Evolutionary conservation across 2,329 filamentous ascomycete species (phyloP), one percentile per base, ranked within the genome.

Genomic region (Arthrocladium fulminans): DNA sequence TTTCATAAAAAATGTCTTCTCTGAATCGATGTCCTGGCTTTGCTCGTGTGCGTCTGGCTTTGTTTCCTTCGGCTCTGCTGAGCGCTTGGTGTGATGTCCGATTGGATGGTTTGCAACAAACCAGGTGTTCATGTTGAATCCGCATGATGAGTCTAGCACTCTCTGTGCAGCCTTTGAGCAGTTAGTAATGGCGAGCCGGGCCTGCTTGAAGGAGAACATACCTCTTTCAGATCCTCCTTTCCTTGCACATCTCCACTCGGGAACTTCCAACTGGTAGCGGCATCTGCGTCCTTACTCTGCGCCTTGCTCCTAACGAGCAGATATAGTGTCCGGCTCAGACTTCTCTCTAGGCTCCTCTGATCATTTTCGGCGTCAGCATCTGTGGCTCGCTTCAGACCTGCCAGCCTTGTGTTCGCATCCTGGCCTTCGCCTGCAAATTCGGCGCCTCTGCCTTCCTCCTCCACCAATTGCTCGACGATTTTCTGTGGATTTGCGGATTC

Each of bases 51-150:
- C 24, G 2, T 39, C 25, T 32, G 54, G 54, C 30, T 43, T 54
- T 19, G 59, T 23, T 20, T 49, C 27, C 24, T 38, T 49, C 10
- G 50, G 32, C 12, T 49, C 20, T 35, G 39, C 29, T 19, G 35
- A 13, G 6, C 15, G 20, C 50, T 61, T 49, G n/a, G 45, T 23
- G 61, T 85, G 70, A 69, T 96, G 85, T 22, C 89, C 90, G 50
- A 96, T 78, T 9, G 92, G 92, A 50, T 85, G 84, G 60, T 88
- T 88, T 52, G 88, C 90, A 45, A 98, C 86, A 58, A 97, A 80
- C 89, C 92, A 98, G 48, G 88, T 96, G 73, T 97, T 97, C 89
- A 98, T 97, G 75, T 98, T 94, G 52, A 86, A 71, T 50, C 92
- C 92, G 8, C 84, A 88, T 2, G 87, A 74, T 60, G 86, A 76